Conservation (phyloP, 1,284 basidiomycete genomes). For the Cerrena zonata region DNA sequence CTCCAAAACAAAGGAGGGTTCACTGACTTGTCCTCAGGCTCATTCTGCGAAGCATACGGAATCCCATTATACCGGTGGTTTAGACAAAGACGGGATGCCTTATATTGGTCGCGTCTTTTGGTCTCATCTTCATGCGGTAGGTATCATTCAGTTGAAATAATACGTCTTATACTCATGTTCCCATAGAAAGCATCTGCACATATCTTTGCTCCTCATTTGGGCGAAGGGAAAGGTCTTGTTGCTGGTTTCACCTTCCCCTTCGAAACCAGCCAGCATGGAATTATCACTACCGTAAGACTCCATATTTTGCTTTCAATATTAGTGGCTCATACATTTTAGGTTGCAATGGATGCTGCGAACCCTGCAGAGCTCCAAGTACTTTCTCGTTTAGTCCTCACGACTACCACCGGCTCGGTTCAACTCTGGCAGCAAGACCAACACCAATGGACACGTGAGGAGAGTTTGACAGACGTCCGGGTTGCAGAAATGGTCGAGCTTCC, state of each 20-base stretch:
- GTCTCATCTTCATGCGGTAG: constrained; percentile 55
- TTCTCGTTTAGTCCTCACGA: constrained; percentile 52
- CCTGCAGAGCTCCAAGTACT: constrained; percentile 35
- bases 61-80: constrained; percentile 56
- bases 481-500: constrained; percentile 78
- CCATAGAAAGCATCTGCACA: constrained; percentile 48
- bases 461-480: constrained; percentile 59
- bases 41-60: constrained; percentile 36
- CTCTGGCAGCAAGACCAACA: constrained; percentile 61
- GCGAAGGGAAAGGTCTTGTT: constrained; percentile 50
- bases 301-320: constrained; percentile 5
- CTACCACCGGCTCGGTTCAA: constrained; percentile 76
- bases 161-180: constrained; percentile 1
- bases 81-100: constrained; percentile 51
- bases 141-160: constrained; percentile 21
- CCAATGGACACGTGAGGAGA: constrained; percentile 82
- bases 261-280: constrained; percentile 66
- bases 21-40: constrained; percentile 24
- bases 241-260: constrained; percentile 68
- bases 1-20: constrained; percentile 3
- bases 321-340: constrained; percentile 33
- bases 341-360: constrained; percentile 50
- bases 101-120: constrained; percentile 73
- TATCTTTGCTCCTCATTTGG: constrained; percentile 51
- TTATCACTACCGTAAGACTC: constrained; percentile 58